Evolutionary conservation across 106 monocot species (phyloP).

Genomic region (Dactylorhiza incarnata): DNA sequence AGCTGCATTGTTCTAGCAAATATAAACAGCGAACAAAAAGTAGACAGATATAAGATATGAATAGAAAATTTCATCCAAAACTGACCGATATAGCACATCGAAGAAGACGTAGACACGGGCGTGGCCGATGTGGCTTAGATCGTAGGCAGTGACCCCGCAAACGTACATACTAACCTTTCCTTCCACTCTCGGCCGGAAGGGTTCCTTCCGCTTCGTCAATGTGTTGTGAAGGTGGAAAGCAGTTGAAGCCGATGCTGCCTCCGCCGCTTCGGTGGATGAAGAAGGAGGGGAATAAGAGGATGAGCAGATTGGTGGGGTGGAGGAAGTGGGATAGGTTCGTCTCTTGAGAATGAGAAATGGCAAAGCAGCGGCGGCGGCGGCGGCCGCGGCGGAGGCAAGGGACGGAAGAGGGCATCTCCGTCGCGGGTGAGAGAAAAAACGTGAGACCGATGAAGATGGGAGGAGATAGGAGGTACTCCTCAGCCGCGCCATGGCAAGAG

Average conservation of each 20-base stretch:
- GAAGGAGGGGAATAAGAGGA: neutral
- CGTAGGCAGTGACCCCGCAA: constrained; percentile 83
- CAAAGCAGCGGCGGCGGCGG: neutral
- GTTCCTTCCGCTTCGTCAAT: constrained; percentile 58
- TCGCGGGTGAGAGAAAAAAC: neutral
- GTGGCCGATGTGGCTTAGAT: constrained; percentile 87
- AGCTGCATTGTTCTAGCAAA: neutral
- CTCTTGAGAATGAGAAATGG: neutral
- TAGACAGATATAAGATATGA: neutral
- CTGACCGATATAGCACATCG: constrained; percentile 72
- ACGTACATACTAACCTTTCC: constrained; percentile 93
- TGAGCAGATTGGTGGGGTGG: neutral
- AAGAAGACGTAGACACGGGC: constrained; percentile 86
- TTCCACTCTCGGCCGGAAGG: constrained; percentile 42
- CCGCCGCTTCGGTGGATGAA: neutral
- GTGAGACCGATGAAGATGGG: neutral
- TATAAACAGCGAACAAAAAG: no score
- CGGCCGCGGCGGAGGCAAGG: neutral
- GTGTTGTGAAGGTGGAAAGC: constrained; percentile 67
- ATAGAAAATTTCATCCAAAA: neutral
- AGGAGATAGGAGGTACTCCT: neutral
- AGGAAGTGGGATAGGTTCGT: neutral
- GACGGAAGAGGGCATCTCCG: neutral
- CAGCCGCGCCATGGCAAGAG: constrained; percentile 1
- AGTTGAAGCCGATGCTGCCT: neutral